Base-by-base conservation (phyloP, 2,329 filamentous ascomycete species). In the Tolypocladium inflatum region DNA sequence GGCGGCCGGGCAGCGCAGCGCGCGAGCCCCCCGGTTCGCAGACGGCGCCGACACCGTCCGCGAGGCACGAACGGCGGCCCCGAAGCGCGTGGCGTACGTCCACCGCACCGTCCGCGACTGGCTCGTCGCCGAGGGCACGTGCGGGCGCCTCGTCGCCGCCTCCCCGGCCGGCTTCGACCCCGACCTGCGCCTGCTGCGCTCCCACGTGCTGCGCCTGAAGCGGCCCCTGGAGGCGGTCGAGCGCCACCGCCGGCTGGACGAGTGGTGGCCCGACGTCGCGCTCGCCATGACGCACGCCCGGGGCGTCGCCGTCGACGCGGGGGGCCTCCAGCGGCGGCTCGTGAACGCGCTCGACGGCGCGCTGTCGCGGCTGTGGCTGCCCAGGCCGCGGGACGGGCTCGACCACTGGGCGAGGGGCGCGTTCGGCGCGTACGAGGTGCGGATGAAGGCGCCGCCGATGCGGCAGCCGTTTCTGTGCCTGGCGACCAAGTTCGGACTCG, bases 221-320 rank as follows among this genome's bases (percentile, higher is more conserved):
- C 41, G 62, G 4, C 65, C 72, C 0, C 63, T 74, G 0, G 68
- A 70, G n/a, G 63, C 66, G 30, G 58, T 71, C 19, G 72, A 74
- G 55, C 69, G 68, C 43, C 72, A 74, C 23, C 70, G 72, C 6
- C 63, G 71, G 2, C 60, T 74, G 17, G 72, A 74, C 21, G 72
- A 74, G 45, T 74, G 71, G 72, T 74, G 71, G 51, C 71, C 72
- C 0, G 71, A 71, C 7, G 72, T 74, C 55, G 68, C 66, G 0
- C 64, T 74, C 2, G 69, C 71, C n/a, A 65, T 74, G 62, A 69
- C 71, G 0, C 72, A 74, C 52, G 70, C 71, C 5, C 62, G 72
- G 21, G 61, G 69, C 54, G 59, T 70, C 21, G 23, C 19, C 2
- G 58, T 61, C 1, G 67, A 70, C 23, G 55, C 62, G 1, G 38